Evolutionary conservation across 441 rosid genomes (phyloP).

Genomic region (Adansonia grandidieri): DNA sequence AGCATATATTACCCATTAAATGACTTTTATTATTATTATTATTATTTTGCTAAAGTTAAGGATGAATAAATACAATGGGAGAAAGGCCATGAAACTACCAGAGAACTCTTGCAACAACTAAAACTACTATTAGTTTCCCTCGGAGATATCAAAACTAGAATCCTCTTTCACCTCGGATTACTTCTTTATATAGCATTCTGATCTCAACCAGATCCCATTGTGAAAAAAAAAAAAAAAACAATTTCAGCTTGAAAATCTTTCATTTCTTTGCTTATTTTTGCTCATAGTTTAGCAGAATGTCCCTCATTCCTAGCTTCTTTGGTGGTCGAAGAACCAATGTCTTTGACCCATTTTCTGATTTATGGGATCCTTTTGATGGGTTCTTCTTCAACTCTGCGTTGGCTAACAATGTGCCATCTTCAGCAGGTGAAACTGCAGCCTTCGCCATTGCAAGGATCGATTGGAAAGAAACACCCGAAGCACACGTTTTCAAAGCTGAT

Average conservation of each 20-base stretch:
- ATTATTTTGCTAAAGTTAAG: slow-evolving; percentile 4
- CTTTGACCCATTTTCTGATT: slow-evolving; percentile 28
- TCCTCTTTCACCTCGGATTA: not conserved
- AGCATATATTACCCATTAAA: not conserved
- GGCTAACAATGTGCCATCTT: not conserved
- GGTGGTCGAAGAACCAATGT: slow-evolving; percentile 35
- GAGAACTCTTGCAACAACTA: slow-evolving; percentile 11
- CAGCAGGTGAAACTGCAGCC: slow-evolving; percentile 24
- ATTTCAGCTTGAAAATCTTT: not conserved
- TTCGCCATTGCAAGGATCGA: slow-evolving; percentile 31
- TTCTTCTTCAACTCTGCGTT: slow-evolving; percentile 26
- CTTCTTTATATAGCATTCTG: slow-evolving; percentile 13
- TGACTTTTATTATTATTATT: not conserved
- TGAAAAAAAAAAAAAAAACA: not conserved
- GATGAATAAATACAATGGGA: not conserved
- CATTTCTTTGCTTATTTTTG: not conserved
- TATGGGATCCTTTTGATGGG: slow-evolving; percentile 41
- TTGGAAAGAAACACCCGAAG: slow-evolving; percentile 34
- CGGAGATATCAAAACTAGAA: not conserved
- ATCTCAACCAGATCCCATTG: not conserved
- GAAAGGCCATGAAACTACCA: slow-evolving; percentile 11
- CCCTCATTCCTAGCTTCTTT: slow-evolving; percentile 48
- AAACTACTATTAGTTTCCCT: not conserved
- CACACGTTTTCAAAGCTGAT: slow-evolving; percentile 37
- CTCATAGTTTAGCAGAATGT: slow-evolving; percentile 27